phyloP scores from a whole-genome alignment of 106 monocot genomes.

The Triglochin maritima region DNA sequence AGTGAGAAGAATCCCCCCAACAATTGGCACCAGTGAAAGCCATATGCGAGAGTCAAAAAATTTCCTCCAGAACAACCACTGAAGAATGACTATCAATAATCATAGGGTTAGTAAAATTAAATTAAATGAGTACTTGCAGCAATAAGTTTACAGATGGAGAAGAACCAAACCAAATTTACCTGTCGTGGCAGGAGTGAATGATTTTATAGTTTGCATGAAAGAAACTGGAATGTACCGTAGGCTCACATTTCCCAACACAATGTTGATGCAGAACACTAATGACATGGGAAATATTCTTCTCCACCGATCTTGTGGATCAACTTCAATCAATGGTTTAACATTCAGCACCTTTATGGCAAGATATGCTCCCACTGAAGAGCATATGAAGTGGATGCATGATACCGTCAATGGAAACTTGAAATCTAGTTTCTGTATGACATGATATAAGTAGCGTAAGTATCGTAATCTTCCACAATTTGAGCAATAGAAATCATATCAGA shows the following conservation, averaged over 20 bases:
- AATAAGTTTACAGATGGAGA: background rate
- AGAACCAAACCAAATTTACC: slow-evolving; percentile 20
- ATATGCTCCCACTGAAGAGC: slow-evolving; percentile 85
- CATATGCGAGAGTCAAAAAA: slow-evolving; percentile 83
- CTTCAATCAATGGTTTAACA: slow-evolving; percentile 81
- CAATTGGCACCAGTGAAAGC: slow-evolving; percentile 84
- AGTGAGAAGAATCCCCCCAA: slow-evolving; percentile 84
- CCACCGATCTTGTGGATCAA: slow-evolving; percentile 82
- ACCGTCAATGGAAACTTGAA: slow-evolving; percentile 92
- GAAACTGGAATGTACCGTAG: slow-evolving; percentile 95
- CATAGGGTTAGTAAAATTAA: background rate
- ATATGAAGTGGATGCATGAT: slow-evolving; percentile 92
- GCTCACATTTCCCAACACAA: slow-evolving; percentile 94
- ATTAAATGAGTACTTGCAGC: background rate
- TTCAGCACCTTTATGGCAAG: slow-evolving; percentile 66
- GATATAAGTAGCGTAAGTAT: background rate
- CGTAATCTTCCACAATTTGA: background rate
- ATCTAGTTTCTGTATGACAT: slow-evolving; percentile 74
- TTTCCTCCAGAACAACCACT: slow-evolving; percentile 88
- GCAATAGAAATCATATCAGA: background rate
- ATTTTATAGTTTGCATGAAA: slow-evolving; percentile 98
- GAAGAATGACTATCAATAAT: slow-evolving; percentile 51
- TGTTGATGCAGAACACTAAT: slow-evolving; percentile 95
- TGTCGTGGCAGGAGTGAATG: slow-evolving; percentile 97
- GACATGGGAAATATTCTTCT: slow-evolving; percentile 99